Evolutionary conservation across 2,329 filamentous ascomycete genomes (phyloP).

Genomic region (Emergomyces pasteurianus): DNA sequence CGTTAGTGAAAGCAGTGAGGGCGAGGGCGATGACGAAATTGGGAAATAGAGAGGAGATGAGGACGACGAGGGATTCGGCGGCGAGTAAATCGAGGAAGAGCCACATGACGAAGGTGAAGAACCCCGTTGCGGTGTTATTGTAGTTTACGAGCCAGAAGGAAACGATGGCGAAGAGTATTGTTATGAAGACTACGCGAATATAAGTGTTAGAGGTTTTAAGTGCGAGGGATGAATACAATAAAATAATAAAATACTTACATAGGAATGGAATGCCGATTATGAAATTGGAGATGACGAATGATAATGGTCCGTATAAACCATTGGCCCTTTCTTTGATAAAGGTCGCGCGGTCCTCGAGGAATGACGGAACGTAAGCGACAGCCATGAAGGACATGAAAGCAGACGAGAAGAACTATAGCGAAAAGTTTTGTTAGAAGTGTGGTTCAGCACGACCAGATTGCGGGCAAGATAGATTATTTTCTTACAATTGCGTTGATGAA

Average conservation of each 20-base stretch:
- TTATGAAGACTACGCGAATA: conserved; percentile 47
- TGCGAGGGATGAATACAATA: too few relatives aligned
- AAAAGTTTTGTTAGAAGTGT: not conserved
- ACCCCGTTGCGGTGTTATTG: conserved; percentile 49
- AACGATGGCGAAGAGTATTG: conserved; percentile 61
- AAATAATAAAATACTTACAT: conserved; percentile 36
- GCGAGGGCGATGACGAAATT: conserved; percentile 72
- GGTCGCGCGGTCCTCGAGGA: conserved; percentile 62
- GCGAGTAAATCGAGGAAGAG: conserved; percentile 74
- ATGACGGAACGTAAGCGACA: conserved; percentile 74
- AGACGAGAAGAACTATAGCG: conserved; percentile 50
- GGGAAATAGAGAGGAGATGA: conserved; percentile 60
- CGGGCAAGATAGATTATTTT: not conserved
- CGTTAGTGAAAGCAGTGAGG: conserved; percentile 73
- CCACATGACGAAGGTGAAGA: conserved; percentile 73
- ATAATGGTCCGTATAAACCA: conserved; percentile 62
- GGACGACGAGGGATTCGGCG: conserved; percentile 69
- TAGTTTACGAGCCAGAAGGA: conserved; percentile 75
- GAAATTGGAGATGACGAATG: conserved; percentile 69
- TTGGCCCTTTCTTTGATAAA: conserved; percentile 71
- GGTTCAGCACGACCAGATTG: not conserved
- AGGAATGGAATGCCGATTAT: conserved; percentile 70
- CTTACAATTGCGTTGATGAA: conserved; percentile 66
- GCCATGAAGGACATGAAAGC: conserved; percentile 74
- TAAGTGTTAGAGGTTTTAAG: too few relatives aligned